Conservation (phyloP, 2,329 filamentous ascomycete genomes). For the Aspergillus awamori region DNA sequence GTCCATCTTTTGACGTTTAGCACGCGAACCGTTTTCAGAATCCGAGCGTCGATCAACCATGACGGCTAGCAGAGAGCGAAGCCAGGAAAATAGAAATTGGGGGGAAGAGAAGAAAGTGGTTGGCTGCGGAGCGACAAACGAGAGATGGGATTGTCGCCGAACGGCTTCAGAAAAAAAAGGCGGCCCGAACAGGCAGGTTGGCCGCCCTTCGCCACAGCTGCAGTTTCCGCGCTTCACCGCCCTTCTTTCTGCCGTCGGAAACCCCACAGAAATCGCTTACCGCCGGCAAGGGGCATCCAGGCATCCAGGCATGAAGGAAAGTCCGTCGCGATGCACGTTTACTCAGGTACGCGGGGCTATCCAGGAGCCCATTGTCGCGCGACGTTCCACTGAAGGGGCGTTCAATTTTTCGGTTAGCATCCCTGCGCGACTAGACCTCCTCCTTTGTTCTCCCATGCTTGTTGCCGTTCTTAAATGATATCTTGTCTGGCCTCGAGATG, state of each 20-base stretch:
- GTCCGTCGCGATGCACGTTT: background rate
- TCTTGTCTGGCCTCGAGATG: background rate
- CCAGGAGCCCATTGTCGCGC: background rate
- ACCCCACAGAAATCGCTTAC: conserved; percentile 28
- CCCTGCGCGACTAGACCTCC: background rate
- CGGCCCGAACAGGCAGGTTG: conserved; percentile 35
- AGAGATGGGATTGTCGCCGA: conserved; percentile 7
- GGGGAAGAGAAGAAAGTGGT: conserved; percentile 13
- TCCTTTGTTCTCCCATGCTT: background rate
- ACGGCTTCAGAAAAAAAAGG: conserved; percentile 24
- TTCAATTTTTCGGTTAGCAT: background rate
- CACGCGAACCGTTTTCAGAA: conserved; percentile 51
- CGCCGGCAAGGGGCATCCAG: conserved; percentile 10
- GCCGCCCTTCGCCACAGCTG: conserved; percentile 33
- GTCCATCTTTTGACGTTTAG: conserved; percentile 59
- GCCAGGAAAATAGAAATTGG: background rate
- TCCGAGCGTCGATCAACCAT: conserved; percentile 63
- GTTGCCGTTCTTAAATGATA: background rate
- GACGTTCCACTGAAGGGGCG: conserved; percentile 1
- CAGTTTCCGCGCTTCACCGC: conserved; percentile 30
- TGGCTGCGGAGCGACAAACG: conserved; percentile 16
- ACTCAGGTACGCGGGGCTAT: conserved; percentile 5
- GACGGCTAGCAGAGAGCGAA: conserved; percentile 23
- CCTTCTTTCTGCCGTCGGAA: conserved; percentile 29
- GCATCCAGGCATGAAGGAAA: background rate